These are phyloP conservation scores for Ophiostoma sp. DNA, from an alignment of 2,329 filamentous ascomycete genomes.

Conservation along the genomic window DNA sequence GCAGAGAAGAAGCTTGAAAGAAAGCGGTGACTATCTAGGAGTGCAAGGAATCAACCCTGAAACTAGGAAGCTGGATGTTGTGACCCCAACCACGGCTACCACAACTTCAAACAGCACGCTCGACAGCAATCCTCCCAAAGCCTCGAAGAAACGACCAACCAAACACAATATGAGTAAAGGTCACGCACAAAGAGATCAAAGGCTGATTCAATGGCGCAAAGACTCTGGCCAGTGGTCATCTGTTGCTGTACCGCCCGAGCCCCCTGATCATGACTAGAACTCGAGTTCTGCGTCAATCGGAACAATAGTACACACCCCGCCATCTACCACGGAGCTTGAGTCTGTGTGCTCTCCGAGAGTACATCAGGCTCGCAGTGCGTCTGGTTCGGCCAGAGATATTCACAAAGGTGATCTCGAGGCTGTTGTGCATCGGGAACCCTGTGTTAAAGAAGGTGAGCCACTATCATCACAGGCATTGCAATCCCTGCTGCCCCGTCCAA, in stretches of 20 bases:
- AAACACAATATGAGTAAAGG: slow-evolving; percentile 41
- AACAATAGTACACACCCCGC: slow-evolving; percentile 38
- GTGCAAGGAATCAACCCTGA: slow-evolving; percentile 54
- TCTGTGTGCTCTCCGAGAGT: background rate
- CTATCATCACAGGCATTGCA: background rate
- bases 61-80: slow-evolving; percentile 48
- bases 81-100: slow-evolving; percentile 44
- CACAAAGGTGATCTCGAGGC: background rate
- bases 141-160: slow-evolving; percentile 31
- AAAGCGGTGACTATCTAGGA: slow-evolving; percentile 54
- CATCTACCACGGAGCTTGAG: background rate
- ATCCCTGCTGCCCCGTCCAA: slow-evolving; percentile 12
- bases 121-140: slow-evolving; percentile 16
- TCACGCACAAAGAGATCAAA: slow-evolving; percentile 28
- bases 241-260: slow-evolving; percentile 27
- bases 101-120: slow-evolving; percentile 39
- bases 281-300: slow-evolving; percentile 31
- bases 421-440: background rate
- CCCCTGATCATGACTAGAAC: background rate
- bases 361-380: background rate
- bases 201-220: slow-evolving; percentile 41
- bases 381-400: background rate
- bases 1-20: slow-evolving; percentile 44
- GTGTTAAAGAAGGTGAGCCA: background rate
- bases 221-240: slow-evolving; percentile 48